A percentile compares a stretch with the other conserved stretches of the same genome.
phyloP scores from a whole-genome alignment of 768 basidiomycete genomes.

The Hygrophorus russula region DNA sequence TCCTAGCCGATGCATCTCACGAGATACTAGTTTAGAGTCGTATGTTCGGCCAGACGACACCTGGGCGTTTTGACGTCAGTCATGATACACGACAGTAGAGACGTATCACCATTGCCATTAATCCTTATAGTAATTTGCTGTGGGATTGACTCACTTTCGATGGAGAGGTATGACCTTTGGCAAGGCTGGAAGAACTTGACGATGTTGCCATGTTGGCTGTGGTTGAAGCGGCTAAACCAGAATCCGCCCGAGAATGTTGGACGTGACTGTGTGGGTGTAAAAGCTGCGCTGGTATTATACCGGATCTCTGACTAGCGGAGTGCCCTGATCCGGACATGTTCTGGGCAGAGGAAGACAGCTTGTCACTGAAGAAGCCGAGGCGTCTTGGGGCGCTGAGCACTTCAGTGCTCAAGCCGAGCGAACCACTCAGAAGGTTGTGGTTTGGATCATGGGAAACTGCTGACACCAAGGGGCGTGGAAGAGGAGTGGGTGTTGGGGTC shows the following conservation, averaged over 20 bases:
- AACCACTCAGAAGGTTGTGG: conserved; percentile 15
- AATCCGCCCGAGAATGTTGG: conserved; percentile 28
- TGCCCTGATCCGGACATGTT: conserved; percentile 12
- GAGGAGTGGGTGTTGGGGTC: conserved; percentile 30
- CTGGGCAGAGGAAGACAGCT: conserved; percentile 25
- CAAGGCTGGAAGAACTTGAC: conserved; percentile 16
- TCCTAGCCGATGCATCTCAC: conserved; percentile 80
- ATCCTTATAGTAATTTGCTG: not conserved
- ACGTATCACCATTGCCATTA: not conserved
- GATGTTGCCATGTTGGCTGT: conserved; percentile 24
- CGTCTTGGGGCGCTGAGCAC: conserved; percentile 23
- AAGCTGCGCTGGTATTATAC: conserved; percentile 17
- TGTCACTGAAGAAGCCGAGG: conserved; percentile 31
- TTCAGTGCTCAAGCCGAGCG: conserved; percentile 13
- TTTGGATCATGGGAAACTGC: conserved; percentile 22
- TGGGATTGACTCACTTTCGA: conserved; percentile 27
- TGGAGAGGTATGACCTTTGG: conserved; percentile 38
- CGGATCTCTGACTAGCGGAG: conserved; percentile 11
- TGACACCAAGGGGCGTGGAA: conserved; percentile 19
- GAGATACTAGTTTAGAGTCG: conserved; percentile 68
- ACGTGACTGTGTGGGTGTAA: conserved; percentile 26
- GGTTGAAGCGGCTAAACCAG: conserved; percentile 13
- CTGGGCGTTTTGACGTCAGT: conserved; percentile 16
- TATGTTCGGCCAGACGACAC: conserved; percentile 61
- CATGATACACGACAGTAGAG: conserved; percentile 8